Base-by-base conservation (phyloP, 1,284 basidiomycete genomes). In the Farysia itapuensis region DNA sequence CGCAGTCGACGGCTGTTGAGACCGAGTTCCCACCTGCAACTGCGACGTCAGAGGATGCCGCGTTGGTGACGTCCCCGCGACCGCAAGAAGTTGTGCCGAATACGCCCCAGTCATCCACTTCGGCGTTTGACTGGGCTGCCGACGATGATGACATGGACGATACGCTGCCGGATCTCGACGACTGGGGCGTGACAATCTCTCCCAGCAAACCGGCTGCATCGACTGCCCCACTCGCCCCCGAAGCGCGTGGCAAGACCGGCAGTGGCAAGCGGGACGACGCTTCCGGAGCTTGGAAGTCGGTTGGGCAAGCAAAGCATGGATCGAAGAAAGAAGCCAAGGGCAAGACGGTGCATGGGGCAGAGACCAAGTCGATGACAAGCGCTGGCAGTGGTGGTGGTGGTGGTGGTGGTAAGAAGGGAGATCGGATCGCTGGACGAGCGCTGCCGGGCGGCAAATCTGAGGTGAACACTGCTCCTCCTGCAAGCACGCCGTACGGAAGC, bases 131-230 rank as follows among this genome's bases (percentile, higher is more conserved):
- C 43, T 70, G 67, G 67, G 67, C 67, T 5, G 65, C 51, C 2
- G 67, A 70, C 15, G 67, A 68, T 35, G 61, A 58, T 30, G 67
- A 70, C 28, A 37, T 56, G 9, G 67, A 61, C 26, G 67, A 70
- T 38, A 39, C 52, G 36, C 35, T 70, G 22, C 67, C 67, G 2
- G 67, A 70, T 29, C 40, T 70, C 2, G 54, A 64, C 18, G 67
- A 68, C 32, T 67, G 64, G 64, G 64, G 60, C 1, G 49, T 67
- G 3, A 60, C 60, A 2, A 51, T 60, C 8, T 35, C 50, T 6
- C 45, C 45, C 30, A 24, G 21, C 22, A 57, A 57, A 16, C 51
- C 59, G 15, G n/a, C 26, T n/a, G 41, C 24, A 25, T 18, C 30
- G 15, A 23, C 35, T 6, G n/a, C 39, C 5, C 28, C 26, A 7